These are phyloP conservation scores for Furcasterigmium sp. DNA, from an alignment of 2,329 filamentous ascomycete genomes.

Conservation along the genomic window DNA sequence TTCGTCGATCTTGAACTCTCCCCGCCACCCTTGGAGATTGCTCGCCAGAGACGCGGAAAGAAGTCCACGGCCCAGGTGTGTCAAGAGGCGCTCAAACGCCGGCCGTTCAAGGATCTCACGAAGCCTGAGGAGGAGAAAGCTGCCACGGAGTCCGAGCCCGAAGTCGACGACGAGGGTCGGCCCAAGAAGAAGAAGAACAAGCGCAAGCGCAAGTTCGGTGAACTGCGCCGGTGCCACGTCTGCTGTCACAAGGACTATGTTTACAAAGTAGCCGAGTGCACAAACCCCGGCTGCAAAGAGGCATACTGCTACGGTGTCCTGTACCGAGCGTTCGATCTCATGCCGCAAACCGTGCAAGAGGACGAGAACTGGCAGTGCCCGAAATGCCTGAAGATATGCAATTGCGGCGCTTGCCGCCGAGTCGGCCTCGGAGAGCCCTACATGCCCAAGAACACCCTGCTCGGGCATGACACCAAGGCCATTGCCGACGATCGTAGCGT, in stretches of 20 bases:
- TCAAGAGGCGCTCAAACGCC: conserved; percentile 74
- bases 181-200: conserved; percentile 56
- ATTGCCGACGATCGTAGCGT: conserved; percentile 89
- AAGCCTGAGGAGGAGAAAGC: conserved; percentile 48
- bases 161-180: conserved; percentile 59
- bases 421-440: conserved; percentile 67
- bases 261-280: conserved; percentile 83
- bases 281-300: conserved; percentile 60
- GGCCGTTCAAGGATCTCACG: conserved; percentile 79
- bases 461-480: conserved; percentile 86
- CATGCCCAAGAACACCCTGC: conserved; percentile 76
- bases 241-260: conserved; percentile 74
- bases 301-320: conserved; percentile 91
- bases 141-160: conserved; percentile 43
- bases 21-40: conserved; percentile 66
- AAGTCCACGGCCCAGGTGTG: conserved; percentile 90
- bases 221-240: conserved; percentile 67
- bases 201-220: conserved; percentile 47
- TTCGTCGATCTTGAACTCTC: conserved; percentile 60
- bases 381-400: conserved; percentile 80
- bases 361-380: conserved; percentile 83
- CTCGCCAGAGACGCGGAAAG: conserved; percentile 60
- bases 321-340: conserved; percentile 85
- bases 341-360: conserved; percentile 78
- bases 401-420: conserved; percentile 73